Evolutionary conservation across 1,284 basidiomycete genomes (phyloP).

Genomic region (Cryptococcus sp.): DNA sequence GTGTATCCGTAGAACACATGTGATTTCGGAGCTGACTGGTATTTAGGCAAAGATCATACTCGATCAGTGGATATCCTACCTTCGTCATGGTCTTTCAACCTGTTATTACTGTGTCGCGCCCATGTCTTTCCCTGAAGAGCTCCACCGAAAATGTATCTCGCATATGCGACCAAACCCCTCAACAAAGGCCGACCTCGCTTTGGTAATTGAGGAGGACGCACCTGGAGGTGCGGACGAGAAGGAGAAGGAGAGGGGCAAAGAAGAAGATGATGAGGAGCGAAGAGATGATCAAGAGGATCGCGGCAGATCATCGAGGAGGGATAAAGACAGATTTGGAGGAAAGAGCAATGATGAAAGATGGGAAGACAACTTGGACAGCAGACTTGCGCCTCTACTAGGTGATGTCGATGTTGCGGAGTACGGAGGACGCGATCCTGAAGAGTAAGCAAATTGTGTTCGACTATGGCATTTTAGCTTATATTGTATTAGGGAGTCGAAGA

Average conservation of each 20-base stretch:
- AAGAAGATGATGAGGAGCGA: conserved; percentile 47
- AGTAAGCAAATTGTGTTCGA: conserved; percentile 55
- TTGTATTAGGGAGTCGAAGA: conserved; percentile 65
- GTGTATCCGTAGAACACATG: not conserved
- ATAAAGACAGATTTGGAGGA: conserved; percentile 2
- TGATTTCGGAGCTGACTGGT: too few species aligned
- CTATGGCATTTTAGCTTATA: not conserved
- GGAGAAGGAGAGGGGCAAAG: conserved; percentile 9
- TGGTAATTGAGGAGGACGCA: conserved; percentile 52
- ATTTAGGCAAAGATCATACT: conserved; percentile 31
- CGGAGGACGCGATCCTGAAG: conserved; percentile 80
- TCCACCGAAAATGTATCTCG: conserved; percentile 86
- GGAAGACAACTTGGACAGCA: conserved; percentile 70
- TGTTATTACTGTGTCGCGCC: conserved; percentile 92
- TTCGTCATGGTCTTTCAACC: conserved; percentile 40
- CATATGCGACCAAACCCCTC: conserved; percentile 60
- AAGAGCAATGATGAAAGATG: conserved; percentile 68
- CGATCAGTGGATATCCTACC: conserved; percentile 40
- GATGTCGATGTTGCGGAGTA: conserved; percentile 77
- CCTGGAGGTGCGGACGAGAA: conserved; percentile 29
- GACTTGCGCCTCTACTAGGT: conserved; percentile 44
- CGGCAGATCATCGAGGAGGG: not conserved
- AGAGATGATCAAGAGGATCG: conserved; percentile 57
- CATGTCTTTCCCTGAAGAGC: conserved; percentile 85
- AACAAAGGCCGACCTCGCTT: not conserved